Conservation (phyloP, 352 stramenopile species). For the Phytopythium chamaehyphon region DNA sequence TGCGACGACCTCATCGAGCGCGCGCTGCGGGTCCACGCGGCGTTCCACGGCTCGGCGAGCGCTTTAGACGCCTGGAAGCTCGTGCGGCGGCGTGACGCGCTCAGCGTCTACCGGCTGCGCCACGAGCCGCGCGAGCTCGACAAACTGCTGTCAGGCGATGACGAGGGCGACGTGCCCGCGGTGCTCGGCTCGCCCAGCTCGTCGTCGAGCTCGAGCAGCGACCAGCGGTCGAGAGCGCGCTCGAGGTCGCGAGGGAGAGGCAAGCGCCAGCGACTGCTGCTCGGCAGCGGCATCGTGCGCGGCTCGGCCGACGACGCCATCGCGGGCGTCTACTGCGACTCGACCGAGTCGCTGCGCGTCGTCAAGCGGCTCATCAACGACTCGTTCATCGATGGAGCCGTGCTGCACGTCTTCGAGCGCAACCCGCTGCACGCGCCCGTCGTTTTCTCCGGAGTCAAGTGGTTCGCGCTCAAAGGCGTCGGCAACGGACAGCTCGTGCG, state of each 20-base stretch:
- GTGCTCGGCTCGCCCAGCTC: not conserved
- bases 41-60: constrained; percentile 40
- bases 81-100: constrained; percentile 44
- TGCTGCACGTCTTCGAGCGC: constrained; percentile 51
- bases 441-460: constrained; percentile 61
- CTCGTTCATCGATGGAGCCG: constrained; percentile 45
- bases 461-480: constrained; percentile 39
- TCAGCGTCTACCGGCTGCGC: constrained; percentile 44
- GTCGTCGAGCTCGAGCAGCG: constrained; percentile 1
- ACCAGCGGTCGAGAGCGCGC: not conserved
- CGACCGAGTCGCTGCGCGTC: constrained; percentile 46
- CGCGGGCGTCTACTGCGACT: constrained; percentile 46
- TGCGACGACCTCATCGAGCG: constrained; percentile 61
- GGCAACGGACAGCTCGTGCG: constrained; percentile 28
- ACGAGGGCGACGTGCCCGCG: not conserved
- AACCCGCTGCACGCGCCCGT: constrained; percentile 35
- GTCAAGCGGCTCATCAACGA: constrained; percentile 45
- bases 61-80: constrained; percentile 47
- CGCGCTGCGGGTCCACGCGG: constrained; percentile 44
- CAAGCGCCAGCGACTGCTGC: constrained; percentile 19
- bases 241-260: constrained; percentile 16
- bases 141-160: not conserved
- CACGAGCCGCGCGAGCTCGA: not conserved
- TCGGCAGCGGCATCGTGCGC: constrained; percentile 48
- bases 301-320: constrained; percentile 47